phyloP scores from a whole-genome alignment of 2,329 filamentous ascomycete species.

The Colletotrichum phormii region DNA sequence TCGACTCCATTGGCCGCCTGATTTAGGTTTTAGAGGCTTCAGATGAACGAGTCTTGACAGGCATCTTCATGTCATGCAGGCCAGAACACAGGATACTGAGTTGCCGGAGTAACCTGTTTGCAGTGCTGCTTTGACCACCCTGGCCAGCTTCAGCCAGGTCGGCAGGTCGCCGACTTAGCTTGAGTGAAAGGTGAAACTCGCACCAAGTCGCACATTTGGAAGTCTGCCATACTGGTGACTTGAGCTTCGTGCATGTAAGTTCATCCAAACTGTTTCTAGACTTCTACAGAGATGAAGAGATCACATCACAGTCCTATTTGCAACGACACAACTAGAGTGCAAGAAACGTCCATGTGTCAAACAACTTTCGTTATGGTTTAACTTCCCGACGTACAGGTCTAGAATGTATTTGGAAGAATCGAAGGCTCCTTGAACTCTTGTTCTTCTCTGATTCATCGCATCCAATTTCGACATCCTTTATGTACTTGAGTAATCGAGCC shows the following conservation, averaged over 20 bases:
- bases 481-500: no score
- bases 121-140: not conserved
- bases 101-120: not conserved
- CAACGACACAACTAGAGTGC: not conserved
- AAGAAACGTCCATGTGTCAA: not conserved
- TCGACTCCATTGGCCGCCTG: not conserved
- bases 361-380: not conserved
- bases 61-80: not conserved
- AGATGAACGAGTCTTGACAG: constrained; percentile 18
- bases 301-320: not conserved
- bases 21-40: constrained; percentile 7
- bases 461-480: no score
- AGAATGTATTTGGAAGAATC: not conserved
- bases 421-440: no score
- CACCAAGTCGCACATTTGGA: not conserved
- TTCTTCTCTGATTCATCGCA: no score
- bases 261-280: not conserved
- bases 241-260: not conserved
- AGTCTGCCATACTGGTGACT: not conserved
- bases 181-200: not conserved
- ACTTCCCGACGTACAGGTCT: not conserved
- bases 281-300: not conserved
- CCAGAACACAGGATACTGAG: not conserved
- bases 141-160: not conserved
- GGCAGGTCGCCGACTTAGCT: not conserved